Evolutionary conservation across 192 early-diverging fungal genomes (phyloP).

Genomic region (Coemansia sp.): DNA sequence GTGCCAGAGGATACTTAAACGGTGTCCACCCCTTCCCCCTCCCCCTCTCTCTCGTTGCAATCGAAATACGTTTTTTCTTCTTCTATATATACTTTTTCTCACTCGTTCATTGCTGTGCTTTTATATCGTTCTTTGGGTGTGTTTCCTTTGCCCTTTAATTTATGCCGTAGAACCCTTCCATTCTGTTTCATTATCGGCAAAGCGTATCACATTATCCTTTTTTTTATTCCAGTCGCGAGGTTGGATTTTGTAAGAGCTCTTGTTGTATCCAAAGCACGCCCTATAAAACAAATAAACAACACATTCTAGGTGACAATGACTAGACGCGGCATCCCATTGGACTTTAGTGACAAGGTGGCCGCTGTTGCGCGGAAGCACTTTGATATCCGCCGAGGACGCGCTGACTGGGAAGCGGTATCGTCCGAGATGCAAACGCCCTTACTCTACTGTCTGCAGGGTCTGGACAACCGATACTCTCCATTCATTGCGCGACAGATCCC

Average conservation of each 20-base stretch:
- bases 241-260: too few relatives aligned
- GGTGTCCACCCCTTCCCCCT: neutral
- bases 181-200: too few relatives aligned
- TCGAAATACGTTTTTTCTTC: neutral
- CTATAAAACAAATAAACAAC: neutral
- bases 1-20: neutral
- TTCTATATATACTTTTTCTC: too few relatives aligned
- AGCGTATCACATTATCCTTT: neutral
- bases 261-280: too few relatives aligned
- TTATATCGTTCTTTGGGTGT: too few relatives aligned
- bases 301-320: neutral
- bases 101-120: too few relatives aligned
- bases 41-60: neutral
- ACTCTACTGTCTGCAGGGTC: conserved; percentile 20
- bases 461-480: conserved; percentile 15
- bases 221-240: neutral
- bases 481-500: conserved; percentile 17
- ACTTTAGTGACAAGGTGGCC: conserved; percentile 13
- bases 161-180: too few relatives aligned
- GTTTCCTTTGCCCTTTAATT: too few relatives aligned
- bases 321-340: neutral
- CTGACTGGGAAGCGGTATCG: conserved; percentile 41
- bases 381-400: conserved; percentile 10
- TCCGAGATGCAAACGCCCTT: conserved; percentile 30
- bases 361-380: conserved; percentile 13